These are phyloP conservation scores for Russula sp. DNA, from an alignment of 768 basidiomycete species.

Conservation along the genomic window DNA sequence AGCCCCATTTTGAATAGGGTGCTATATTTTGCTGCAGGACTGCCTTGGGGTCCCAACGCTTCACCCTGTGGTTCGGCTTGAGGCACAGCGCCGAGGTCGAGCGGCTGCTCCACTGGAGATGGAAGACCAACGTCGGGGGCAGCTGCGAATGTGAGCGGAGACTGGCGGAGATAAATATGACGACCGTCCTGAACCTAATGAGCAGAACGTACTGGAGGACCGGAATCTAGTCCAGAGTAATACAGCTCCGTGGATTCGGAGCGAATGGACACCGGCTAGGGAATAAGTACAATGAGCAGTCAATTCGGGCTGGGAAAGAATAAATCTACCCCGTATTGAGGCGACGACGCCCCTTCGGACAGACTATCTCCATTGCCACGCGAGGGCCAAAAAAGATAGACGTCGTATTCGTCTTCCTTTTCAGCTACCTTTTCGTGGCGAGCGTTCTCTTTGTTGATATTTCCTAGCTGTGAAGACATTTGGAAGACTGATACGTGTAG, in stretches of 20 bases:
- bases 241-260: slow-evolving; percentile 8
- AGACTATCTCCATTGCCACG: not conserved
- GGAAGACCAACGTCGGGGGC: not conserved
- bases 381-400: slow-evolving; percentile 10
- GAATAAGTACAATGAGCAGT: not conserved
- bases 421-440: not conserved
- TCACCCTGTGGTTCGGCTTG: not conserved
- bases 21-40: not conserved
- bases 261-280: slow-evolving; percentile 4
- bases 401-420: slow-evolving; percentile 7
- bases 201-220: not conserved
- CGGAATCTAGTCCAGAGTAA: not conserved
- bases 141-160: slow-evolving; percentile 11
- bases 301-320: not conserved
- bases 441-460: not conserved
- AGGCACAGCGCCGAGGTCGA: not conserved
- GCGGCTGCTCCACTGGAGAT: not conserved
- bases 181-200: not conserved
- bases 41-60: not conserved
- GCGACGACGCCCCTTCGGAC: not conserved
- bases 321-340: slow-evolving; percentile 10
- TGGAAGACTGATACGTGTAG: not conserved
- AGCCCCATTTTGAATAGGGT: slow-evolving; percentile 4
- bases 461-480: not conserved
- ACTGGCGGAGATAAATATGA: not conserved